Evolutionary conservation across 2,329 filamentous ascomycete genomes (phyloP).

Genomic region (Hypocrella siamensis): DNA sequence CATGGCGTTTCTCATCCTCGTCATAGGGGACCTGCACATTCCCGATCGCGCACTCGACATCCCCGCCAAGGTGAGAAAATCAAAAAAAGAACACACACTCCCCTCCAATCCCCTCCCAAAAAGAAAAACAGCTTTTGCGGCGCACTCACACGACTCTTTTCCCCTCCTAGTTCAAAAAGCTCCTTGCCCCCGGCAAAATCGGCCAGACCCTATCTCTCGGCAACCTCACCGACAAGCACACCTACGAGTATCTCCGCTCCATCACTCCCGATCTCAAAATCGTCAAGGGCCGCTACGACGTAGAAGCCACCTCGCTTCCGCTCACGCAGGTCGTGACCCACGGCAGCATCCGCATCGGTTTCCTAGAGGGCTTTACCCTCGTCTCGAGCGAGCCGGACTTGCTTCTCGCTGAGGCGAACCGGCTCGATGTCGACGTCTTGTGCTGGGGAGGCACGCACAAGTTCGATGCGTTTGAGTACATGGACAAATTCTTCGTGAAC

Average conservation of each 20-base stretch:
- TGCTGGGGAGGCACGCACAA: slow-evolving; percentile 54
- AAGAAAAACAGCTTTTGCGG: not conserved
- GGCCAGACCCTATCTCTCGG: slow-evolving; percentile 67
- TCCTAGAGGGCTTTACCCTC: slow-evolving; percentile 52
- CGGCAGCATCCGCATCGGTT: slow-evolving; percentile 48
- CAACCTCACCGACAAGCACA: slow-evolving; percentile 65
- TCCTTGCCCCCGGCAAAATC: slow-evolving; percentile 71
- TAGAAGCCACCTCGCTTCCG: slow-evolving; percentile 49
- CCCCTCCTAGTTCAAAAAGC: slow-evolving; percentile 58
- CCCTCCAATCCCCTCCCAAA: slow-evolving; percentile 1
- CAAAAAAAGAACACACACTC: not conserved
- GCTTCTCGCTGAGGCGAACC: slow-evolving; percentile 51
- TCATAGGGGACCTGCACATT: slow-evolving; percentile 88
- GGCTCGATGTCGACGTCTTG: slow-evolving; percentile 51
- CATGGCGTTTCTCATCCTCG: slow-evolving; percentile 80
- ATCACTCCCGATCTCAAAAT: slow-evolving; percentile 59
- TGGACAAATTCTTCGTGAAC: slow-evolving; percentile 61
- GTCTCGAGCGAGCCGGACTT: slow-evolving; percentile 52
- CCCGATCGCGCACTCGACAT: slow-evolving; percentile 85
- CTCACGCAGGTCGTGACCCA: slow-evolving; percentile 52
- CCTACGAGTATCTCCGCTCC: slow-evolving; percentile 65
- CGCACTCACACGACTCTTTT: too few species aligned
- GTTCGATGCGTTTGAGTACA: slow-evolving; percentile 58
- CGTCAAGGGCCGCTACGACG: slow-evolving; percentile 51
- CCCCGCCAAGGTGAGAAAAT: slow-evolving; percentile 60